Evolutionary conservation across 768 basidiomycete species (phyloP).

Genomic region (Suillus subalutaceus): DNA sequence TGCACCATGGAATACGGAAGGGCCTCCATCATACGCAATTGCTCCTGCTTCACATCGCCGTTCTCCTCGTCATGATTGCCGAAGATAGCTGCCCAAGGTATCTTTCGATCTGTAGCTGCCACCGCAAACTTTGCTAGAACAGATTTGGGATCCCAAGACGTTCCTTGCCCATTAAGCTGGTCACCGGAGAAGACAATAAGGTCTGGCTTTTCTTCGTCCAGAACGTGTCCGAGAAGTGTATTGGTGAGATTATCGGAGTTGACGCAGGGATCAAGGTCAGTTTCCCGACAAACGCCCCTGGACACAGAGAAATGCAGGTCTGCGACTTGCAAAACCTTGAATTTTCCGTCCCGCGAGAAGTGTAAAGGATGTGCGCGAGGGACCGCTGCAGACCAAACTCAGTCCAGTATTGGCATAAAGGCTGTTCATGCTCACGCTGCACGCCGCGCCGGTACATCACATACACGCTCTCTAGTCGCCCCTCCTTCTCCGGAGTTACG

Average conservation of each 20-base stretch:
- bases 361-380: conserved; percentile 79
- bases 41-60: conserved; percentile 61
- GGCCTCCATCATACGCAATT: conserved; percentile 70
- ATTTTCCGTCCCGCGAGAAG: conserved; percentile 81
- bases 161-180: conserved; percentile 90
- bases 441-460: conserved; percentile 73
- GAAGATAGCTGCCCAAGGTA: conserved; percentile 92
- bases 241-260: conserved; percentile 80
- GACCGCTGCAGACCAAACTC: conserved; percentile 44
- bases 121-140: conserved; percentile 59
- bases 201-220: conserved; percentile 86
- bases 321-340: conserved; percentile 89
- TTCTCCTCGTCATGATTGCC: conserved; percentile 93
- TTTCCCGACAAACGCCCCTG: conserved; percentile 77
- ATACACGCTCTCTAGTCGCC: conserved; percentile 54
- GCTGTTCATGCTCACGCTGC: conserved; percentile 53
- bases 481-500: conserved; percentile 47
- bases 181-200: conserved; percentile 93
- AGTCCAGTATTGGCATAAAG: conserved; percentile 6
- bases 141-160: conserved; percentile 86
- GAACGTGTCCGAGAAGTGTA: conserved; percentile 66
- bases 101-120: conserved; percentile 69
- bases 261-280: conserved; percentile 49
- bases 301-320: conserved; percentile 93
- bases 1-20: conserved; percentile 87